Evolutionary conservation across 345 rosid species (phyloP), one percentile per base, ranked within the genome.

Genomic region (Pugionium dolabratum): DNA sequence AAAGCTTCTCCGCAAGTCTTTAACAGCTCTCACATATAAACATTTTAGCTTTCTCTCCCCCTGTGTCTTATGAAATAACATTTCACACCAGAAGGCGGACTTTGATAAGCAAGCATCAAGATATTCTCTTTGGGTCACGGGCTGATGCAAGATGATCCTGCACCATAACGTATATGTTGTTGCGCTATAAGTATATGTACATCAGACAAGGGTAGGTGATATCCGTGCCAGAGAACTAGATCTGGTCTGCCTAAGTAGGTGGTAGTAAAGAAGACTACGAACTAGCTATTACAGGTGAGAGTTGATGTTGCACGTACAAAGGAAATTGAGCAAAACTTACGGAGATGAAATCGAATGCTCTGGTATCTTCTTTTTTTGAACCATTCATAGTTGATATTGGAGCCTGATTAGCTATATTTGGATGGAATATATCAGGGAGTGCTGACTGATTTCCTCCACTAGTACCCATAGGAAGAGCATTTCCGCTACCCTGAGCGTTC

Each of bases 301-400:
- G 6, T 48, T 26, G 49, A 57, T 57, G 51, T 37, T 50, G 67
- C 10, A 51, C 18, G 18, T 18, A 18, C 18, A 18, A 18, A 18
- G 18, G 18, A 18, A 18, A 18, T 18, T 18, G 18, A 18, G 18
- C 18, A 18, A 51, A 64, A 83, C 97, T 86, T 82, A 93, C 98
- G 1, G 94, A 86, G 72, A 93, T 90, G 81, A 93, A 93, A 75
- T 93, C 98, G 59, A 93, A 93, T 60, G 98, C 98, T 74, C 79
- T 84, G n/a, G 89, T 90, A 1, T 93, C 97, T 79, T 90, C 96
- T 63, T 83, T 88, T 80, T 87, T 86, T 4, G 83, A 75, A 68
- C 59, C 77, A 77, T 78, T 89, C 85, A 83, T 75, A 29, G 76
- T 58, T 51, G 90, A 77, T 64, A 56, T 79, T 49, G 96, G 84